Conservation (phyloP, 1,284 basidiomycete species). For the Hymenochaete sp. region DNA sequence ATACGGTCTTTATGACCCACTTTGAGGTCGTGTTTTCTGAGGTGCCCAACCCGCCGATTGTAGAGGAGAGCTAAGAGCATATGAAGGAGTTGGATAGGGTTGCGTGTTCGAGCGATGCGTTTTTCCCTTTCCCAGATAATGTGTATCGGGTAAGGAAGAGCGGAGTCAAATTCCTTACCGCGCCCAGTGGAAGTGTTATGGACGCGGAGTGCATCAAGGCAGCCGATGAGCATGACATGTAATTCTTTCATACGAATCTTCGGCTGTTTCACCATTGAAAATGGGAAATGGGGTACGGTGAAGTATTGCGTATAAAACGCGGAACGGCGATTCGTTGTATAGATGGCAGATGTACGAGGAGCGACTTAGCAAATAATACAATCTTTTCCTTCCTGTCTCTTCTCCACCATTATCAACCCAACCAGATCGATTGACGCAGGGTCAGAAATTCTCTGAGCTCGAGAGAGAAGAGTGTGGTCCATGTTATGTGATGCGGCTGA, state of each 20-base stretch:
- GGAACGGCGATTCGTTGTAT: no score
- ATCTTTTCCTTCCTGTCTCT: no score
- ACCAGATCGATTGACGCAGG: no score
- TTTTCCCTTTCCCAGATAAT: constrained; percentile 99
- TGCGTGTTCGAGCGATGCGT: constrained; percentile 91
- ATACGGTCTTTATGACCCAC: constrained; percentile 89
- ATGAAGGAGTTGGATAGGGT: constrained; percentile 71
- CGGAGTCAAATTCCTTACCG: constrained; percentile 88
- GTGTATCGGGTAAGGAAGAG: constrained; percentile 89
- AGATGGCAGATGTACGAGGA: no score
- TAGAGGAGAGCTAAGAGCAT: constrained; percentile 70
- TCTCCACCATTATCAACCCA: no score
- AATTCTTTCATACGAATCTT: constrained; percentile 79
- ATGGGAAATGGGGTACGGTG: constrained; percentile 5
- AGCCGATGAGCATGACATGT: constrained; percentile 83
- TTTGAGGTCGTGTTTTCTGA: constrained; percentile 76
- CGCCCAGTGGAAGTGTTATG: constrained; percentile 96
- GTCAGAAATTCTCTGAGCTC: no score
- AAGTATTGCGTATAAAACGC: no score
- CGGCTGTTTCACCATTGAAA: constrained; percentile 75
- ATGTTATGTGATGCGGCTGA: no score
- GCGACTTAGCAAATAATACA: no score
- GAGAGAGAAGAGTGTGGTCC: no score
- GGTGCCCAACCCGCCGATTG: constrained; percentile 59
- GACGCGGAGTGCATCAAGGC: constrained; percentile 92